Evolutionary conservation across 192 early-diverging fungal genomes (phyloP), one percentile per base, ranked within the genome.

Genomic region (Hyaloraphidium curvatum): DNA sequence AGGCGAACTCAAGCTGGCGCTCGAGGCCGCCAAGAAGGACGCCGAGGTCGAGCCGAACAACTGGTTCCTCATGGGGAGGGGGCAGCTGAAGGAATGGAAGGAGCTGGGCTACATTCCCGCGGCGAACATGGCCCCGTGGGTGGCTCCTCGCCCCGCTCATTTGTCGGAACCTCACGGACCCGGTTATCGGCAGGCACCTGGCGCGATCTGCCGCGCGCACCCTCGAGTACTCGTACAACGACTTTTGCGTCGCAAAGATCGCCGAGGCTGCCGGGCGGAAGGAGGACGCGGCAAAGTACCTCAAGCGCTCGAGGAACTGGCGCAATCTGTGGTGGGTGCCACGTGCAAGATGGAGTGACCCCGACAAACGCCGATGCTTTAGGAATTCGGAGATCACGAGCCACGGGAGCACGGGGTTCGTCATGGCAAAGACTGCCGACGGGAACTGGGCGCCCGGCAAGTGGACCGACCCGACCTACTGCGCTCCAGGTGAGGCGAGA

Each of bases 161-260:
- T n/a, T n/a, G n/a, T n/a, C n/a, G n/a, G n/a, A n/a, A n/a, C n/a
- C n/a, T n/a, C n/a, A n/a, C n/a, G n/a, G n/a, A n/a, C n/a, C n/a
- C n/a, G n/a, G n/a, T n/a, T n/a, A n/a, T n/a, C n/a, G n/a, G n/a
- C n/a, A n/a, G n/a, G n/a, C n/a, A n/a, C n/a, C n/a, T n/a, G n/a
- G n/a, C n/a, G n/a, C n/a, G n/a, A n/a, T n/a, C n/a, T n/a, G n/a
- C n/a, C n/a, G 16, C 62, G 1, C 55, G 63, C 0, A 65, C 63
- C 4, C 30, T 65, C 2, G 63, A 65, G 29, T 65, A 65, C 52
- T 28, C 63, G 16, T 60, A 60, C 23, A 60, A 40, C n/a, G 63
- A 65, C 28, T 65, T 66, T 40, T 30, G 54, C 16, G 40, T 65
- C 11, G 54, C 40, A 1, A 9, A 48, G 17, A 52, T 60, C 35